phyloP scores from a whole-genome alignment of 148 eudicot genomes.

The Rhododendron williamsianum region DNA sequence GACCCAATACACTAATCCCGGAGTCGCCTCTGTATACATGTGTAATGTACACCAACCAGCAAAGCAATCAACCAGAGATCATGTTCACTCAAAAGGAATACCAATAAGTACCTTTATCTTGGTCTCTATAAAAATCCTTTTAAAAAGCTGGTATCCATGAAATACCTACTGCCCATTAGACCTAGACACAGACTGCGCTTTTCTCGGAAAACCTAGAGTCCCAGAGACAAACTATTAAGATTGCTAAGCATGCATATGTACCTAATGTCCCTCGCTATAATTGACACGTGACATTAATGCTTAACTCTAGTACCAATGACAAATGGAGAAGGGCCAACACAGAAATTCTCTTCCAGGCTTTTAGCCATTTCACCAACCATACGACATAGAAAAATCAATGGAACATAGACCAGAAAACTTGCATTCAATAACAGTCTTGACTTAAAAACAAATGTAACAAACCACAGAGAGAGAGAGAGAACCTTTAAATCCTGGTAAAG shows the following conservation, averaged over 20 bases:
- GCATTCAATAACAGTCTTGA: neutral
- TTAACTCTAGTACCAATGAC: neutral
- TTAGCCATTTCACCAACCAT: neutral
- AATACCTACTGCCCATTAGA: neutral
- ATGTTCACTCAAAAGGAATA: neutral
- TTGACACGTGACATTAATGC: neutral
- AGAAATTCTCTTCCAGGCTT: neutral
- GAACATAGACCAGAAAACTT: neutral
- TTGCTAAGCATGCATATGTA: neutral
- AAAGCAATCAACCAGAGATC: neutral
- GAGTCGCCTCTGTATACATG: neutral
- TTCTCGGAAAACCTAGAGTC: neutral
- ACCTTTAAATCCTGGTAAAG: constrained; percentile 97
- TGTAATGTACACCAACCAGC: neutral
- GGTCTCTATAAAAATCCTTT: neutral
- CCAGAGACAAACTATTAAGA: neutral
- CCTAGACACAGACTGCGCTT: neutral
- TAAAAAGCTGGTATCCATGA: neutral
- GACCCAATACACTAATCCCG: neutral
- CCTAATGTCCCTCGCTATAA: neutral
- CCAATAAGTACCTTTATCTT: neutral
- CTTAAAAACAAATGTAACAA: neutral
- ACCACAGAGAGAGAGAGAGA: neutral
- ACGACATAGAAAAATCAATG: neutral
- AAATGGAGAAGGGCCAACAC: neutral